Percentiles rank a stretch among this genome's conserved stretches.
Evolutionary conservation across 192 early-diverging fungal genomes (phyloP).

Genomic region (Gryganskiella cystojenkinii): DNA sequence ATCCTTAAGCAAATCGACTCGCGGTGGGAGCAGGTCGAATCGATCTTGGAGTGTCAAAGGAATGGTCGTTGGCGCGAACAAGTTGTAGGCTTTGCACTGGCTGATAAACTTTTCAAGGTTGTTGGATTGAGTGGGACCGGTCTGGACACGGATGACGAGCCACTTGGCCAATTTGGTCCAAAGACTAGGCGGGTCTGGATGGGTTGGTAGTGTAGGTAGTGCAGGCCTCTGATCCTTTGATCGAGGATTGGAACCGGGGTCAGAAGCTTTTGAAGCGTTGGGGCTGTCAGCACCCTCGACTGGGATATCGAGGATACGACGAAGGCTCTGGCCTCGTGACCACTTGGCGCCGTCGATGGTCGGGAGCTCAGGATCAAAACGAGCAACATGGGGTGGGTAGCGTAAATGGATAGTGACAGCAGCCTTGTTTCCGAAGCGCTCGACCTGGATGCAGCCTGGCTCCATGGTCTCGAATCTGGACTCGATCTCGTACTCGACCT

Average conservation of each 20-base stretch:
- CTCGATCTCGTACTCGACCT: conserved; percentile 36
- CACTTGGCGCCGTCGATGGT: conserved; percentile 13
- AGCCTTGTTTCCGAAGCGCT: neutral
- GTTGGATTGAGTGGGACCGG: neutral
- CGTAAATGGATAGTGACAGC: conserved; percentile 54
- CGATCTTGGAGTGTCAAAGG: neutral
- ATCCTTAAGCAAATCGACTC: neutral
- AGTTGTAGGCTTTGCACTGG: conserved; percentile 51
- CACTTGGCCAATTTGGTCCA: conserved; percentile 56
- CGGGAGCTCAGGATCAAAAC: conserved; percentile 23
- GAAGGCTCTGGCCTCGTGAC: conserved; percentile 24
- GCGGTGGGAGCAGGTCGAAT: conserved; percentile 1
- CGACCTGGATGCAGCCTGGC: conserved; percentile 30
- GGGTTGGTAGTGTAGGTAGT: too few species aligned
- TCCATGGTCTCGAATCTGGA: conserved; percentile 42
- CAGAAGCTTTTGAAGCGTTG: too few species aligned
- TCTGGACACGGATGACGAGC: conserved; percentile 50
- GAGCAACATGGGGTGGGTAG: conserved; percentile 54
- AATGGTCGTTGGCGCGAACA: neutral
- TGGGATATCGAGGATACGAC: conserved; percentile 48
- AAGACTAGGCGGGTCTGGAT: conserved; percentile 31
- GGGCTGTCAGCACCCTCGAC: conserved; percentile 2
- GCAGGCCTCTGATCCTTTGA: too few species aligned
- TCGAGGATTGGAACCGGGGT: too few species aligned
- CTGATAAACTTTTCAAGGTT: conserved; percentile 13